phyloP scores from a whole-genome alignment of 2,329 filamentous ascomycete genomes.

The Colletotrichum sp. region DNA sequence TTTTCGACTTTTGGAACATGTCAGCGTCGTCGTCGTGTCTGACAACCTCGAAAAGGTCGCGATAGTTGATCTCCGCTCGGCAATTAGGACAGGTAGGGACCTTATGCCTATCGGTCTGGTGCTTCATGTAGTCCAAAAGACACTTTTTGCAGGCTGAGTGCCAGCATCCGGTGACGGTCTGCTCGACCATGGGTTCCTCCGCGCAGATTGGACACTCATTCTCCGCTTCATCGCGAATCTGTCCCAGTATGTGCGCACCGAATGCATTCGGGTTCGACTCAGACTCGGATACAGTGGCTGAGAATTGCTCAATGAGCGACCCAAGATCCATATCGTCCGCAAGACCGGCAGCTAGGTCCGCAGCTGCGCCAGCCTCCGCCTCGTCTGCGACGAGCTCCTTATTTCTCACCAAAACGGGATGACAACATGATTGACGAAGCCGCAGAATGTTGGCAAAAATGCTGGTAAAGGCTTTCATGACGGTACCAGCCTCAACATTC shows the following conservation, averaged over 20 bases:
- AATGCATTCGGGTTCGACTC: slow-evolving; percentile 72
- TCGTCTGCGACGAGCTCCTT: slow-evolving; percentile 86
- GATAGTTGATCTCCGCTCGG: slow-evolving; percentile 78
- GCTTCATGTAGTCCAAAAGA: slow-evolving; percentile 86
- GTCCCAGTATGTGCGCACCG: slow-evolving; percentile 83
- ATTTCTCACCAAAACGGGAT: slow-evolving; percentile 88
- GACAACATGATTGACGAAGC: slow-evolving; percentile 91
- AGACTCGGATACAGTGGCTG: slow-evolving; percentile 64
- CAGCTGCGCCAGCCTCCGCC: slow-evolving; percentile 77
- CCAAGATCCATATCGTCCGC: slow-evolving; percentile 97
- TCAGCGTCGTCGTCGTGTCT: slow-evolving; percentile 71
- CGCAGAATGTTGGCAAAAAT: slow-evolving; percentile 97
- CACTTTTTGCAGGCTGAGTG: slow-evolving; percentile 96
- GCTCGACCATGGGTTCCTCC: slow-evolving; percentile 94
- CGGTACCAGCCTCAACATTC: slow-evolving; percentile 88
- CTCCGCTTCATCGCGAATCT: slow-evolving; percentile 88
- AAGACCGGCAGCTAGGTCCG: slow-evolving; percentile 80
- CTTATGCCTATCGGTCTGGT: slow-evolving; percentile 79
- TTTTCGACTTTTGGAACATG: slow-evolving; percentile 51
- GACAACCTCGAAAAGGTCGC: slow-evolving; percentile 92
- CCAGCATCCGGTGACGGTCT: slow-evolving; percentile 95
- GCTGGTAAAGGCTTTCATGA: slow-evolving; percentile 94
- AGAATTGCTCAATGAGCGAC: slow-evolving; percentile 84
- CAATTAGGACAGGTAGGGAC: slow-evolving; percentile 89
- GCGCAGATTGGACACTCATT: slow-evolving; percentile 94